Evolutionary conservation across 1,284 basidiomycete genomes (phyloP), one percentile per base, ranked within the genome.

Genomic region (Malassezia equina): DNA sequence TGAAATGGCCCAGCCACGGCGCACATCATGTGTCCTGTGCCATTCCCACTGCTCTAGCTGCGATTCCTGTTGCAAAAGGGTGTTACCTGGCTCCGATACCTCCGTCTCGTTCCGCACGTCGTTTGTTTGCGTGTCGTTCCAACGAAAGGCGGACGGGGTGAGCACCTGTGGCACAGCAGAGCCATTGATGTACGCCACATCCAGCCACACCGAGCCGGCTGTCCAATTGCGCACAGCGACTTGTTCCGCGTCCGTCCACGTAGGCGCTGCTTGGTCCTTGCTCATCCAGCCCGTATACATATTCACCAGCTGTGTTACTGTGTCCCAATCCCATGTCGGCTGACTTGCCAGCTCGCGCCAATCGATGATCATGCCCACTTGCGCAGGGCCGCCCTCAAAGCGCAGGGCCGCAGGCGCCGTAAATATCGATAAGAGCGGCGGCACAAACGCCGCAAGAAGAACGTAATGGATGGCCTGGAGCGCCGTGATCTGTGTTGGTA

Each of bases 351-450:
- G 84, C 75, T 95, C 88, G 44, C 89, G 81, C 93, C 93, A 98
- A 77, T 98, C 91, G 82, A 98, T 87, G 27, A 96, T 79, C 86
- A 90, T 88, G 80, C 85, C 86, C 43, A 91, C 84, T 71, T 83
- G 89, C 7, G 84, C 55, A 2, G 86, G 81, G 9, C 88, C 88
- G 27, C 89, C 91, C 72, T 90, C 88, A 72, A 90, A 89, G 19
- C 80, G 78, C 12, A 96, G 79, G 8, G 85, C 82, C 28, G 79
- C 76, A 1, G 84, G 34, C 9, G 25, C 49, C 8, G 55, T 57
- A n/a, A 51, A 52, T 24, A 57, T 57, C 12, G 55, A 34, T n/a
- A 57, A 25, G 19, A 57, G 50, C 6, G 55, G 55, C 36, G 55
- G 55, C 15, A 57, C 55, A 47, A 57, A 57, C n/a, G 55, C 45